These are phyloP conservation scores for Eucalyptus tenuipes DNA, from an alignment of 345 rosid genomes.

Conservation along the genomic window DNA sequence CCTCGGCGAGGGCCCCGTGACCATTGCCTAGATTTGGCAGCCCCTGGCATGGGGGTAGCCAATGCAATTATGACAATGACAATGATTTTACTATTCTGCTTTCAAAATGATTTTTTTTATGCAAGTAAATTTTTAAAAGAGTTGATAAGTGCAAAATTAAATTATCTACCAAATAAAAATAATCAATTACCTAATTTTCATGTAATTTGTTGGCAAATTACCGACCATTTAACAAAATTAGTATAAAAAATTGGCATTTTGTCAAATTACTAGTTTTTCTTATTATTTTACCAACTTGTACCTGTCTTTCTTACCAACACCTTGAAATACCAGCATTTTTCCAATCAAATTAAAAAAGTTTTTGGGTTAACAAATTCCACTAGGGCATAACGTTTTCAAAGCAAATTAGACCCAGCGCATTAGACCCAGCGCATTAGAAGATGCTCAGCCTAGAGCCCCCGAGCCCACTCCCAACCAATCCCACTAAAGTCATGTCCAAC, in stretches of 20 bases:
- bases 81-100: neutral
- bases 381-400: neutral
- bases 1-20: accelerated
- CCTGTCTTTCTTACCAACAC: neutral
- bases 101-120: neutral
- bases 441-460: neutral
- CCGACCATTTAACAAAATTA: neutral
- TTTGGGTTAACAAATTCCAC: neutral
- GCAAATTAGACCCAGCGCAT: neutral
- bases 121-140: neutral
- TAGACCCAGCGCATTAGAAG: neutral
- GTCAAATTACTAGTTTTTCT: neutral
- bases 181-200: neutral
- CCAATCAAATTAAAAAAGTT: neutral
- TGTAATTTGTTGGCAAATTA: neutral
- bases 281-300: neutral
- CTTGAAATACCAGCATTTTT: neutral
- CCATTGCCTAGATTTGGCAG: too few species aligned
- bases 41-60: neutral
- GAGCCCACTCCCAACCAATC: neutral
- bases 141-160: neutral
- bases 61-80: neutral
- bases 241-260: neutral
- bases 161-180: neutral
- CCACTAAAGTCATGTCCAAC: neutral